phyloP scores from a whole-genome alignment of 116 monocot species.

The Papilionanthe hybrid region DNA sequence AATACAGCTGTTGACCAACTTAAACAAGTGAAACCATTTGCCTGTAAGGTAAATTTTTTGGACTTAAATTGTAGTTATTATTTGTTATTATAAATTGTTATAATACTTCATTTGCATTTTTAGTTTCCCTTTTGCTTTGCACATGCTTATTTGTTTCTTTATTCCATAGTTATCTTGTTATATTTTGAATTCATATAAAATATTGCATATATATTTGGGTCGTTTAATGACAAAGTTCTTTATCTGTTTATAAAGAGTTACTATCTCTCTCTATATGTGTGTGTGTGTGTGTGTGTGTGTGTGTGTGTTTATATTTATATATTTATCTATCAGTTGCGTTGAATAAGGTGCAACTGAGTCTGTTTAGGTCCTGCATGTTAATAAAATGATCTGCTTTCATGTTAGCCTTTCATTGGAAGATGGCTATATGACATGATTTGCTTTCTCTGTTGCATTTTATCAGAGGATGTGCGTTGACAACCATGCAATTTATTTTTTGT shows the following conservation, averaged over 20 bases:
- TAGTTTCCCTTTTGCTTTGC: neutral
- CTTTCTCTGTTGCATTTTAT: too few relatives aligned
- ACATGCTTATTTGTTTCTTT: neutral
- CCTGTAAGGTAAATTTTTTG: slow-evolving; percentile 37
- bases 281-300: too few relatives aligned
- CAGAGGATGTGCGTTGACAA: too few relatives aligned
- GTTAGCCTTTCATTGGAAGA: neutral
- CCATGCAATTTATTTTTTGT: too few relatives aligned
- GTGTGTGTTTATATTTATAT: too few relatives aligned
- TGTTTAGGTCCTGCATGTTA: neutral
- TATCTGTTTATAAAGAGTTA: neutral
- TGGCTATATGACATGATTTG: too few relatives aligned
- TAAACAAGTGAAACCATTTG: slow-evolving; percentile 23
- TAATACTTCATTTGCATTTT: neutral
- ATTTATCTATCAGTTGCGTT: too few relatives aligned
- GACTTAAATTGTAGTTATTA: neutral
- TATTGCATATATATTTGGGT: neutral
- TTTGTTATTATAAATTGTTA: neutral
- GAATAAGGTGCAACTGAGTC: too few relatives aligned
- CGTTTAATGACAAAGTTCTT: neutral
- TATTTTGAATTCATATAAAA: neutral
- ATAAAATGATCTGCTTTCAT: neutral
- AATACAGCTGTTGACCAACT: slow-evolving; percentile 50
- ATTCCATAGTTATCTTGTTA: neutral
- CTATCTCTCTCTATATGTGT: too few relatives aligned